Evolutionary conservation across 495 filamentous ascomycete genomes (phyloP), one percentile per base, ranked within the genome.

Genomic region (Hypomontagnella submonticulosa): DNA sequence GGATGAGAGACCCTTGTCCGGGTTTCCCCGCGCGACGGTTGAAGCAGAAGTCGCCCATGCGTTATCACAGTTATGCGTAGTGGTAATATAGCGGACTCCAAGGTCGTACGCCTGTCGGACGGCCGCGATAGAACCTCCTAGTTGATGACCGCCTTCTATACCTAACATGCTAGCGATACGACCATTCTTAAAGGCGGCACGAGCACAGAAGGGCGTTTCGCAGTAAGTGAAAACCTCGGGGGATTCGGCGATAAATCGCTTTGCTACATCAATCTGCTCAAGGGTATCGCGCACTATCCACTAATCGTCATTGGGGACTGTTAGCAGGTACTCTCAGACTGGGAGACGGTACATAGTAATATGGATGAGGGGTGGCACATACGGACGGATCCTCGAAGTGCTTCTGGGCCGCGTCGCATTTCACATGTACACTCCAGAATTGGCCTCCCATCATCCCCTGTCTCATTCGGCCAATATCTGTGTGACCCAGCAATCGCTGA

Each of bases 41-140:
- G 62, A 69, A 13, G 63, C 89, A 83, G 27, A 88, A 81, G 70
- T 93, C 85, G 50, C 76, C 49, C 68, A 79, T 0, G 67, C 52
- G 57, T 76, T 79, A 36, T 79, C 71, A 38, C 75, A 73, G 47
- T 76, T 78, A 47, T 77, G 73, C 6, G 77, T 75, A 1, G 74
- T 40, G 4, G 77, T 79, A 15, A 75, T 67, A 42, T 80, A 80
- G 3, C 75, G 69, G 1, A 69, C 73, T 19, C 77, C 74, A 13
- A 79, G 71, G 10, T 70, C 54, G 46, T 77, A 73, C 47, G 75
- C 64, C 58, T 72, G 71, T 15, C 76, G 71, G 19, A 81, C 47
- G 12, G 75, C 66, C 11, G 69, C 71, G 27, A 71, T 68, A 37
- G 50, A 57, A 1, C 55, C 60, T n/a, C 60, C 57, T 2, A 56